Base-by-base conservation (phyloP, 129 eudicot species). In the Pulicaria dysenterica region DNA sequence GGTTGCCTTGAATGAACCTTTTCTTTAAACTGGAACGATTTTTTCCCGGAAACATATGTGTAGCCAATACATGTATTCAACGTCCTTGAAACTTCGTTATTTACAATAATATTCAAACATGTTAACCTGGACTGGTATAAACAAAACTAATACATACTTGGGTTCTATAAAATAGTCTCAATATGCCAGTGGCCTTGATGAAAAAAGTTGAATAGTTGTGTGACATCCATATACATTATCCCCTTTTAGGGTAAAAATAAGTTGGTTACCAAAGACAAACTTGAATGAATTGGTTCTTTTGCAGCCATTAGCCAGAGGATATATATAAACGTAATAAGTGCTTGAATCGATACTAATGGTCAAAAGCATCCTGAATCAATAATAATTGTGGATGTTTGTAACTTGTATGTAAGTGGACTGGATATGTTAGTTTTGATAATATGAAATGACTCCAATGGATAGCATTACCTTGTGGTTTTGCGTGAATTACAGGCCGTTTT, bases 401-500 rank as follows among this genome's bases (percentile, higher is more conserved):
- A 34, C 41, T 57, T 24, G 63, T 41, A 57, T 24, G 31, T 24
- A 24, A 24, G 31, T 11, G 2, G 63, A 24, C 8, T 3, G 31
- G 31, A 24, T 24, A 57, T 57, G 31, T 24, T 24, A 24, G 41
- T 59, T 59, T 38, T 37, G 44, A 36, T 24, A 46, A 72, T 2
- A 10, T 58, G 16, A 54, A 0, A 6, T 1, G 39, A 10, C 37
- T 8, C 37, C 3, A 5, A 41, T 4, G 6, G 0, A 7, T 15
- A 19, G 70, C 46, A 13, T 37, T 74, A 94, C 98, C 98, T 88
- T 85, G 89, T 55, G 85, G 76, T 80, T 94, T 90, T 67, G 93
- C 67, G 55, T 82, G 86, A 15, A 81, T 65, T 19, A 94, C 97
- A 1, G 98, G 98, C 67, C 97, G 85, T 62, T 84, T 94, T 81